Base-by-base conservation (phyloP, 805 yeast species). In the Hanseniaspora meyeri region DNA sequence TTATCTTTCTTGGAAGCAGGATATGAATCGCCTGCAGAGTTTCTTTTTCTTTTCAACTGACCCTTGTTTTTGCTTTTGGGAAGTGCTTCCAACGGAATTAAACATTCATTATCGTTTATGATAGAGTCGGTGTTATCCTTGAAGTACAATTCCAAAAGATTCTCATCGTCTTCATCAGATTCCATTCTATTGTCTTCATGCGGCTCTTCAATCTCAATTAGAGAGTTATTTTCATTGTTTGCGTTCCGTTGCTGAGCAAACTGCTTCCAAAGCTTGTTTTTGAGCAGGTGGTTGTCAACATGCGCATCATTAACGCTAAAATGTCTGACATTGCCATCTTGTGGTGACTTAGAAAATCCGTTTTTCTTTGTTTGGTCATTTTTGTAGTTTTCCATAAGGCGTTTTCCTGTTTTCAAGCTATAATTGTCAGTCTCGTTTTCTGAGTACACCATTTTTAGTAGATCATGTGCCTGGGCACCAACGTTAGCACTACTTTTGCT, bases 381-480 rank as follows among this genome's bases (percentile, higher is more conserved):
- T 47, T 69, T 70, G 46, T 75, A 75, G 64, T 80, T 83, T 62
- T 79, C 81, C 60, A 66, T 77, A 58, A 78, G 64, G 47, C 84
- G 65, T 51, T 74, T 75, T 6, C 85, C 85, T 1, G 81, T 77
- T 47, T 70, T 67, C 36, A 69, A 70, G 62, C 80, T 79, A 66
- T 81, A 83, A 59, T 81, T 80, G 38, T 76, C 75, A 43, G 79
- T 76, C 62, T 83, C 89, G 24, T 77, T 77, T 60, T 82, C 89
- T 2, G 88, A 83, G 62, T 76, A 82, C 0, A 82, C 80, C 62
- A 84, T 57, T n/a, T 47, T 20, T 24, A 57, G 40, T 2, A 32
- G 1, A 16, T 32, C 6, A 9, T 31, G 39, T 14, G 10, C 24
- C 8, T 29, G 10, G 11, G 19, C n/a, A 16, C n/a, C 20, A 38